Base-by-base conservation (phyloP, 1,284 basidiomycete genomes). In the Ceratobasidium papillatum region DNA sequence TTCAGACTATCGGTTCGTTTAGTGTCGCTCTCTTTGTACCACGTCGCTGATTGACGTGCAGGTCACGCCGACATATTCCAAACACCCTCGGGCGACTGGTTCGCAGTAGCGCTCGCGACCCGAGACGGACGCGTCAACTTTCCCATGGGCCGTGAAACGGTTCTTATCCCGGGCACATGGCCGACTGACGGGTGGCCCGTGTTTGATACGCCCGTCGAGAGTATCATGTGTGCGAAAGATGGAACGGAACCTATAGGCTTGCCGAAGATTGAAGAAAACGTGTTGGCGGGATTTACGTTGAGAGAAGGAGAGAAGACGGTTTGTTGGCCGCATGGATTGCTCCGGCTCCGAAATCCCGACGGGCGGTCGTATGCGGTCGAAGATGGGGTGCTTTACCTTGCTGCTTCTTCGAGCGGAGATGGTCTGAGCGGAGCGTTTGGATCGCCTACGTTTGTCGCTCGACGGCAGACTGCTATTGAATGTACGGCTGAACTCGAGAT, bases 31-130 rank as follows among this genome's bases (percentile, higher is more conserved):
- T n/a, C n/a, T n/a, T n/a, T n/a, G n/a, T n/a, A n/a, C n/a, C n/a
- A n/a, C n/a, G n/a, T n/a, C n/a, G n/a, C n/a, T n/a, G n/a, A n/a
- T n/a, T n/a, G n/a, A n/a, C n/a, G n/a, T 51, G 19, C 51, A 68
- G 74, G 74, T 19, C 74, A 75, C 41, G 74, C 74, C 17, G 74
- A 75, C 47, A 69, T 75, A 22, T 75, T 75, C 45, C 64, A 75
- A 47, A 54, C 30, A 22, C 17, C 5, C 3, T 41, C 27, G 0
- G 74, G 74, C 3, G 25, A 43, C 22, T 75, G 74, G 74, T 75
- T 66, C 25, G 74, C 74, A 17, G 65, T 75, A 19, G 74, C 74
- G 43, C 74, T 75, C 54, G 65, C 74, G 4, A 75, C 74, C 12
- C 64, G 74, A 1, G 66, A 69, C 45, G 66, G 65, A 14, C 54